Evolutionary conservation across 306 rosid species (phyloP), one percentile per base, ranked within the genome.

Genomic region (Argentina anserina): DNA sequence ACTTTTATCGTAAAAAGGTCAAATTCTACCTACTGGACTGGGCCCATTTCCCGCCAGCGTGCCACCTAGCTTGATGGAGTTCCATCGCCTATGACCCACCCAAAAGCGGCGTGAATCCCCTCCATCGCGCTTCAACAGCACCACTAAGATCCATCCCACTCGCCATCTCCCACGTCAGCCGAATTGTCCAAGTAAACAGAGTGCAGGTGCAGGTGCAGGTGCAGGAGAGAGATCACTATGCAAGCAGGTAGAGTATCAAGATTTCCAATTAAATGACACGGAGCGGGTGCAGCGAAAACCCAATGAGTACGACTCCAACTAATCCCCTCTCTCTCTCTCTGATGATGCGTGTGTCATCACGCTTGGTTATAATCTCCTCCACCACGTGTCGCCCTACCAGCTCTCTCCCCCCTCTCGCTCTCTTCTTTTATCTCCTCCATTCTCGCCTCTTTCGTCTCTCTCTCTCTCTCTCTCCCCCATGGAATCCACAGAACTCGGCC

Each of bases 331-430:
- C 3, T 33, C 72, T 70, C 67, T 75, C 85, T 70, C 73, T 74
- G 67, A 40, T 62, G 80, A 84, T 74, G 85, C 92, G 93, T 89
- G 87, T 79, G 84, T 75, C 82, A 83, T 73, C 83, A 50, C 53
- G 83, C 86, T 70, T 52, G 25, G 61, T 63, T 33, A n/a, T n/a
- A 33, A 82, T 50, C 72, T 73, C 81, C 69, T 5, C 71, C 56
- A 63, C 84, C 91, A 90, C 97, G 97, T 86, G 97, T 86, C 93
- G 1, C 23, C 25, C 50, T 69, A 63, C 31, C 45, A 81, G 73
- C 59, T 74, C 33, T n/a, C 18, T 23, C 31, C 29, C n/a, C 31
- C n/a, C 74, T 80, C 5, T 4, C 33, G 23, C 21, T 26, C 63
- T 56, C 34, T 58, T 76, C 77, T 81, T 84, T 86, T 84, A 84